These are phyloP conservation scores for Clarireedia homoeocarpa DNA, from an alignment of 2,329 filamentous ascomycete species.

Conservation along the genomic window DNA sequence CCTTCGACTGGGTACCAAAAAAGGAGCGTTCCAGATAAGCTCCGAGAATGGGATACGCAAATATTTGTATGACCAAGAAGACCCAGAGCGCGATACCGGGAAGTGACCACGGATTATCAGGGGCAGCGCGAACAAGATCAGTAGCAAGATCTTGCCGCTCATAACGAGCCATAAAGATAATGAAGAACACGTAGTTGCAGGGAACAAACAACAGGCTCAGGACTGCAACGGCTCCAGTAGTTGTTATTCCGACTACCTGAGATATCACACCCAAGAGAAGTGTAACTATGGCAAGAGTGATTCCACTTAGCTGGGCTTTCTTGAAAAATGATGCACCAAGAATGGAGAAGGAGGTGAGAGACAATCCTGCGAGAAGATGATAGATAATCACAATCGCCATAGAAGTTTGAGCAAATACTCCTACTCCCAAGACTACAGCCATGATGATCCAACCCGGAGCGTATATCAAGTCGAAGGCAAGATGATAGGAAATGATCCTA, in stretches of 20 bases:
- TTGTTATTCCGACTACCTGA: constrained; percentile 58
- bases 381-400: constrained; percentile 62
- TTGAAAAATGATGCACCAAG: constrained; percentile 78
- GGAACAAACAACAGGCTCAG: constrained; percentile 75
- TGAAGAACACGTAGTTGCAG: constrained; percentile 81
- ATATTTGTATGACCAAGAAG: constrained; percentile 68
- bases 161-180: constrained; percentile 67
- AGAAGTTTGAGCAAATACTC: constrained; percentile 59
- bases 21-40: constrained; percentile 65
- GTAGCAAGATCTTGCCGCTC: constrained; percentile 54
- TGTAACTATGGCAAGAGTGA: constrained; percentile 63
- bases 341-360: constrained; percentile 72
- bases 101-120: constrained; percentile 57
- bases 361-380: constrained; percentile 67
- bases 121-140: constrained; percentile 54
- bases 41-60: constrained; percentile 69
- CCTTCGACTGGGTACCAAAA: constrained; percentile 65
- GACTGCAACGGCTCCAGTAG: constrained; percentile 55
- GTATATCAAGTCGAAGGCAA: constrained; percentile 75
- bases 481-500: constrained; percentile 69
- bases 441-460: constrained; percentile 76
- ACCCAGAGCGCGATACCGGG: constrained; percentile 72
- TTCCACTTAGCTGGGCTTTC: constrained; percentile 81
- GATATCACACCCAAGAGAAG: constrained; percentile 75
- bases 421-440: constrained; percentile 52